Conservation (phyloP, 805 yeast genomes). For the Wickerhamiella azymoides region DNA sequence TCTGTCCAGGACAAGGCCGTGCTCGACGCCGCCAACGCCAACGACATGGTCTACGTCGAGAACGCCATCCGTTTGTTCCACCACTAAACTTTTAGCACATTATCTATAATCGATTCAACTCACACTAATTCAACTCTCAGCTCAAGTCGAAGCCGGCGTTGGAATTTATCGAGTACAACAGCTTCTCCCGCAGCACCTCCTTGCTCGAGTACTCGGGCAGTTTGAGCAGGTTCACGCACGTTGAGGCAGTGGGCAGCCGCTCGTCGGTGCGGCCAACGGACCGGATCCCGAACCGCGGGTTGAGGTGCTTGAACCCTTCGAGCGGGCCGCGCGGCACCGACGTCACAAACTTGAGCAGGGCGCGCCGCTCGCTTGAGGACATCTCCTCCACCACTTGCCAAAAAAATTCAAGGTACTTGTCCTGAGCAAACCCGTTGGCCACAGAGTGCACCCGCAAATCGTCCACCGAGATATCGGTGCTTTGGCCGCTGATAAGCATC, state of each 20-base stretch:
- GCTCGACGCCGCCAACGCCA: slow-evolving; percentile 86
- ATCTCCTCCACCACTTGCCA: slow-evolving; percentile 70
- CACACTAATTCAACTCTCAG: not conserved
- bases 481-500: slow-evolving; percentile 70
- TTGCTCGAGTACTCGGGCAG: slow-evolving; percentile 70
- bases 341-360: slow-evolving; percentile 75
- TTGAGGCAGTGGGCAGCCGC: slow-evolving; percentile 80
- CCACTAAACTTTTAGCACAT: slow-evolving; percentile 41
- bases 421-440: slow-evolving; percentile 43
- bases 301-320: slow-evolving; percentile 61
- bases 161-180: slow-evolving; percentile 64
- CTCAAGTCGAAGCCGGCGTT: slow-evolving; percentile 75
- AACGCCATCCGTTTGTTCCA: slow-evolving; percentile 97
- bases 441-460: slow-evolving; percentile 54
- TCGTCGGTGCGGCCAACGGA: slow-evolving; percentile 42
- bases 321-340: slow-evolving; percentile 87
- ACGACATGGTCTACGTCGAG: slow-evolving; percentile 83
- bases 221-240: slow-evolving; percentile 79
- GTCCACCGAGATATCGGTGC: slow-evolving; percentile 48
- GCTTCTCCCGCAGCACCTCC: slow-evolving; percentile 40
- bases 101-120: not conserved
- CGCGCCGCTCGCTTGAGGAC: slow-evolving; percentile 43
- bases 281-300: slow-evolving; percentile 70
- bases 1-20: slow-evolving; percentile 97
- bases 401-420: slow-evolving; percentile 43